phyloP scores from a whole-genome alignment of 169 alveolate genomes.

The Eimeria falciformis region DNA sequence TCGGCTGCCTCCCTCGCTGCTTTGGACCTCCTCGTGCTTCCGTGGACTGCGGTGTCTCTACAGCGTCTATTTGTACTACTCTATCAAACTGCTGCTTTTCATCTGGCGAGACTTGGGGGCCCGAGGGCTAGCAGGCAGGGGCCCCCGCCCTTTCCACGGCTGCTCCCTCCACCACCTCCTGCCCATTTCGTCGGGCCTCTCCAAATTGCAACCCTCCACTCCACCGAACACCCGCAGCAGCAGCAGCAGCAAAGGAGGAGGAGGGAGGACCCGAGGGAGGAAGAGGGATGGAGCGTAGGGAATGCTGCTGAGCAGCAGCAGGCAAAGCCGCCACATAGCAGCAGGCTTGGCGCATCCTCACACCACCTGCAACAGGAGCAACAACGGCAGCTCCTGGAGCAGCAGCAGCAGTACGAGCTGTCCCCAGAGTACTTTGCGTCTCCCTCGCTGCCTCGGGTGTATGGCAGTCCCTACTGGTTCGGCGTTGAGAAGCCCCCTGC shows the following conservation, averaged over 20 bases:
- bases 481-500: background rate
- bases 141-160: slow-evolving; percentile 21
- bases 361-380: background rate
- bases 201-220: slow-evolving; percentile 23
- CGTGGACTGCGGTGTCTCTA: slow-evolving; percentile 27
- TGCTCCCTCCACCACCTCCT: slow-evolving; percentile 8
- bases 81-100: slow-evolving; percentile 48
- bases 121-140: slow-evolving; percentile 41
- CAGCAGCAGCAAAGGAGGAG: slow-evolving; percentile 37
- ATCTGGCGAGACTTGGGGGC: slow-evolving; percentile 17
- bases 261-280: background rate
- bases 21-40: slow-evolving; percentile 40
- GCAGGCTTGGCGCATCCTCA: background rate
- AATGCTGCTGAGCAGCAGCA: no score
- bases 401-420: background rate
- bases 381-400: slow-evolving; percentile 44
- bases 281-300: no score
- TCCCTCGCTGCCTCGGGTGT: slow-evolving; percentile 7
- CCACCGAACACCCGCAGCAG: slow-evolving; percentile 31
- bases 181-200: slow-evolving; percentile 8
- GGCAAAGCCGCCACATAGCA: background rate
- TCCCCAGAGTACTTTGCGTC: background rate
- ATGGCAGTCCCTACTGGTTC: slow-evolving; percentile 3
- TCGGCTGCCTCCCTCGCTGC: slow-evolving; percentile 39
- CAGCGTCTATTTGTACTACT: slow-evolving; percentile 41